phyloP scores from a whole-genome alignment of 2,329 filamentous ascomycete genomes.

The Annulohypoxylon truncatum region DNA sequence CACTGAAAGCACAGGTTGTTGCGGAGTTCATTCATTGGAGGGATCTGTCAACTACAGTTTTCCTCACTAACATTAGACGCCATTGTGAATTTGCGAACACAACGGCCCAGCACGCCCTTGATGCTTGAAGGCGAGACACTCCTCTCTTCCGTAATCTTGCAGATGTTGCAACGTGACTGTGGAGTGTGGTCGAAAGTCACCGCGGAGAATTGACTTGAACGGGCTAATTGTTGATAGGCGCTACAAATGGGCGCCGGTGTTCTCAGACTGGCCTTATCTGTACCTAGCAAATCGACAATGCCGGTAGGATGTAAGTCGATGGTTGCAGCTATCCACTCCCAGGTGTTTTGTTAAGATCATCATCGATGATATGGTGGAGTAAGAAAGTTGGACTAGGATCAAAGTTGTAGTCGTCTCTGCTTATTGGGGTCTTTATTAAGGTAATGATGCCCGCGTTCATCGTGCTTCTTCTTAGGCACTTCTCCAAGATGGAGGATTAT shows the following conservation, averaged over 20 bases:
- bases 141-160: neutral
- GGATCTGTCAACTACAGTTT: too few species aligned
- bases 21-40: neutral
- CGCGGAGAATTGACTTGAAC: constrained; percentile 21
- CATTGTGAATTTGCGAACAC: neutral
- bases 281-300: constrained; percentile 9
- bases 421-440: neutral
- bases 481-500: too few species aligned
- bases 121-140: too few species aligned
- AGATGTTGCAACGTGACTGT: neutral
- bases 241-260: constrained; percentile 16
- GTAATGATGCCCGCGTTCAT: neutral
- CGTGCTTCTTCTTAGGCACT: too few species aligned
- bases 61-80: too few species aligned
- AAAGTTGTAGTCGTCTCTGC: neutral
- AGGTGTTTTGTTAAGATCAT: neutral
- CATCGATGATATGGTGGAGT: neutral
- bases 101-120: neutral
- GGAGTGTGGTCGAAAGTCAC: constrained; percentile 3
- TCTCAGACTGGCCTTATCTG: constrained; percentile 5
- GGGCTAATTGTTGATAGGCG: constrained; percentile 21
- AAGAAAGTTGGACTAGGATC: neutral
- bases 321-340: constrained; percentile 1
- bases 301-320: constrained; percentile 8
- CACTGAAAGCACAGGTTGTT: neutral